Conservation (phyloP, 345 rosid species). For the Melastoma malabathricum region DNA sequence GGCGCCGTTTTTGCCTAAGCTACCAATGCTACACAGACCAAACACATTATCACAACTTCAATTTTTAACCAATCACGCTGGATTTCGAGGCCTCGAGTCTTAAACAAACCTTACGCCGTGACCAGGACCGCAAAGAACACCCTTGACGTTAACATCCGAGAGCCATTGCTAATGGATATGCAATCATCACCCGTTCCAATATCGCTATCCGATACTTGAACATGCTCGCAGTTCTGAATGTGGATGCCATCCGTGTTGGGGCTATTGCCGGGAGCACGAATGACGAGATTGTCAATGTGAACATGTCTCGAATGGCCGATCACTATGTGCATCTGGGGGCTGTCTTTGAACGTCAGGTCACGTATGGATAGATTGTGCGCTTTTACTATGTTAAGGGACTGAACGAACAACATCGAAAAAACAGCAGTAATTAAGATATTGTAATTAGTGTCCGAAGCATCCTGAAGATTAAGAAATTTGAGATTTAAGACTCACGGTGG, state of each 20-base stretch:
- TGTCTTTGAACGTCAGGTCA: neutral
- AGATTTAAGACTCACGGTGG: constrained; percentile 16
- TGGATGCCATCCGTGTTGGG: constrained; percentile 44
- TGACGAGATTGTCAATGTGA: neutral
- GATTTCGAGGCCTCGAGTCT: neutral
- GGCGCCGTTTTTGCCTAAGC: constrained; percentile 32
- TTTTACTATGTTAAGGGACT: neutral
- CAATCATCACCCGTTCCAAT: constrained; percentile 20
- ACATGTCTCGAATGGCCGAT: neutral
- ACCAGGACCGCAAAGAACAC: constrained; percentile 9
- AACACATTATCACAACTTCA: neutral
- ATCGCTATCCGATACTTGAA: constrained; percentile 2
- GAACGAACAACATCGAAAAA: neutral
- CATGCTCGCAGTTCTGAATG: constrained; percentile 2
- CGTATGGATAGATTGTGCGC: neutral
- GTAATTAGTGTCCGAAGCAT: too few relatives aligned
- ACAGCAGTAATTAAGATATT: too few relatives aligned
- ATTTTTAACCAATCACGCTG: neutral
- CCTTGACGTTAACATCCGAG: neutral
- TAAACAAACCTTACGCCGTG: constrained; percentile 9
- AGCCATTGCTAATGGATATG: constrained; percentile 3
- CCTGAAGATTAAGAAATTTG: too few relatives aligned
- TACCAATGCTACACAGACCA: constrained; percentile 29
- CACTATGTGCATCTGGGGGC: constrained; percentile 5
- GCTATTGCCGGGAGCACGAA: constrained; percentile 17